A percentile compares a stretch with the other conserved stretches of the same genome.
phyloP scores from a whole-genome alignment of 202 grass and related monocot genomes.

The Zoysia matrella region DNA sequence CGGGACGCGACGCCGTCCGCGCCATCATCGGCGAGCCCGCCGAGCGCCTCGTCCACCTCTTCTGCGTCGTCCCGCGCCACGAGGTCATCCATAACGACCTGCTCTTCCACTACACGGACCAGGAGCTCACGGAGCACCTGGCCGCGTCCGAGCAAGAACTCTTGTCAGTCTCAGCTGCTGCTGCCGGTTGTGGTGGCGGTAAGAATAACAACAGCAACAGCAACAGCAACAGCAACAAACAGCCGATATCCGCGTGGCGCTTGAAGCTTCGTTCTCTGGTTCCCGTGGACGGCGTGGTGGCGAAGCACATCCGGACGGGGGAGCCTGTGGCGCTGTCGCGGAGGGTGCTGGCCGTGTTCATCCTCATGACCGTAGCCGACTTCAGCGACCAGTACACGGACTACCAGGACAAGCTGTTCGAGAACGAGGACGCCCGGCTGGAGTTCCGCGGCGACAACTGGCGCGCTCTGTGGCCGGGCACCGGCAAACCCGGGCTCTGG shows the following conservation, averaged over 20 bases:
- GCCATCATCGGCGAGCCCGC: constrained; percentile 54
- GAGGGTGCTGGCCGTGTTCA: constrained; percentile 49
- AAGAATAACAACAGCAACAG: no score
- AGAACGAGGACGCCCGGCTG: constrained; percentile 52
- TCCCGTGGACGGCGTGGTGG: constrained; percentile 4
- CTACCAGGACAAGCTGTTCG: constrained; percentile 69
- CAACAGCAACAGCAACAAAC: no score
- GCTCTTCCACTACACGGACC: constrained; percentile 65
- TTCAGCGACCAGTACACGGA: constrained; percentile 74
- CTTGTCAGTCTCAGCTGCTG: constrained; percentile 7
- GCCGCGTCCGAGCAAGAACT: neutral
- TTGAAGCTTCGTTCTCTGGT: constrained; percentile 1
- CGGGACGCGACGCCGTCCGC: constrained; percentile 47
- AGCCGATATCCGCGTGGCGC: constrained; percentile 8
- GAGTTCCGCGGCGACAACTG: constrained; percentile 48
- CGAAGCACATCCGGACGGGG: constrained; percentile 42
- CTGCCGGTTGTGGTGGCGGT: constrained; percentile 40
- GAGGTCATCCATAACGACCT: constrained; percentile 71
- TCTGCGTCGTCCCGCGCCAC: constrained; percentile 83
- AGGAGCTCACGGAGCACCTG: constrained; percentile 57
- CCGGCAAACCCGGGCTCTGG: constrained; percentile 66
- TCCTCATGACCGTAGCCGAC: constrained; percentile 69
- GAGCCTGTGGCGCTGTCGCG: constrained; percentile 62
- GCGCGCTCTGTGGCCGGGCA: constrained; percentile 60
- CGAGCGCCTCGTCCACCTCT: constrained; percentile 89